Conservation (phyloP, 495 filamentous ascomycete genomes). For the Penicillium herquei region DNA sequence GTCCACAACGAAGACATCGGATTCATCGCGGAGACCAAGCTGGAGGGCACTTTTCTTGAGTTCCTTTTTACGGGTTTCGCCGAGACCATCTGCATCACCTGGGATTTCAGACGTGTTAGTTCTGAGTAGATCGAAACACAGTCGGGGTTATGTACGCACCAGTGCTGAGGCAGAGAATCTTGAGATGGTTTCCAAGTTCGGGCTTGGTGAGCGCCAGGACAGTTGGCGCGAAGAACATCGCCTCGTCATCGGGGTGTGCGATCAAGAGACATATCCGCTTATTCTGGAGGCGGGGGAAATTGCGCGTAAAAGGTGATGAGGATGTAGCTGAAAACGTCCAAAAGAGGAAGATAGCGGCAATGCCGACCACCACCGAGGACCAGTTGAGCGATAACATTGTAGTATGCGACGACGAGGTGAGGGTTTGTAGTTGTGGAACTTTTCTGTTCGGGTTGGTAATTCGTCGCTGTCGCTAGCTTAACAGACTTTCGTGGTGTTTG, state of each 20-base stretch:
- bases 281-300: constrained; percentile 68
- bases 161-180: constrained; percentile 88
- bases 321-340: constrained; percentile 53
- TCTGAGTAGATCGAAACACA: neutral
- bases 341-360: constrained; percentile 38
- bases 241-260: constrained; percentile 97
- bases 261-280: constrained; percentile 88
- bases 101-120: neutral
- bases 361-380: constrained; percentile 32
- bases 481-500: neutral
- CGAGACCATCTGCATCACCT: constrained; percentile 86
- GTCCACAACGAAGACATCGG: constrained; percentile 81
- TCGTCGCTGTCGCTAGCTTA: no score
- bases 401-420: constrained; percentile 1
- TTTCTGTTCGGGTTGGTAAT: neutral
- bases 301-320: constrained; percentile 59
- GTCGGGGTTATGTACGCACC: constrained; percentile 44
- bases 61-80: constrained; percentile 77
- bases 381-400: constrained; percentile 24
- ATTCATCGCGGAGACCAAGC: constrained; percentile 68
- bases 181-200: constrained; percentile 79
- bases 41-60: constrained; percentile 71
- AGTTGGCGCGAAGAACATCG: constrained; percentile 97
- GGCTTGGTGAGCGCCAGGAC: constrained; percentile 74
- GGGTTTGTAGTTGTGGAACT: neutral